Evolutionary conservation across 768 basidiomycete species (phyloP).

Genomic region (Austroboletus eburneus): DNA sequence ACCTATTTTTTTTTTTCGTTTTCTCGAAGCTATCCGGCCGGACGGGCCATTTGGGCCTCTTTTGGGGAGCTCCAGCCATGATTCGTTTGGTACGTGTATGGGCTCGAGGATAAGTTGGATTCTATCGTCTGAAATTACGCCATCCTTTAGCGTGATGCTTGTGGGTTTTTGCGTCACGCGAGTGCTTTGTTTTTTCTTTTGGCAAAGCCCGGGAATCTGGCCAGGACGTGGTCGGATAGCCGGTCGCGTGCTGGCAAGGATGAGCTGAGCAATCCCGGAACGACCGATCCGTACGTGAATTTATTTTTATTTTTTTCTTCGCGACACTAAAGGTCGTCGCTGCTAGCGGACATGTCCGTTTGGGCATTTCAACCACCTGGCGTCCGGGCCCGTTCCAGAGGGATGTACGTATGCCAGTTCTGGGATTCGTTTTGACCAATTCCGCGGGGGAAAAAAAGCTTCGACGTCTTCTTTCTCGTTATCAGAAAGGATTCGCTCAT

Average conservation of each 20-base stretch:
- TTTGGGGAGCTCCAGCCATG: background rate
- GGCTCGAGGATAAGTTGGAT: too few relatives aligned
- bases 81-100: too few relatives aligned
- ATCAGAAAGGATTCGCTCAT: too few relatives aligned
- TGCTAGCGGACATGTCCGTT: background rate
- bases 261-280: slow-evolving; percentile 3
- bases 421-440: slow-evolving; percentile 8
- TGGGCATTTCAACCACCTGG: slow-evolving; percentile 3
- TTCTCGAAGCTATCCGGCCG: slow-evolving; percentile 14
- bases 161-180: slow-evolving; percentile 18
- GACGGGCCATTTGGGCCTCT: slow-evolving; percentile 2
- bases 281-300: slow-evolving; percentile 11
- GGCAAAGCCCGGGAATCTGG: slow-evolving; percentile 9
- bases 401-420: background rate
- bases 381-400: slow-evolving; percentile 3
- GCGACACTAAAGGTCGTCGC: background rate
- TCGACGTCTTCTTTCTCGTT: too few relatives aligned
- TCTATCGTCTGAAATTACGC: slow-evolving; percentile 25
- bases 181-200: too few relatives aligned
- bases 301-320: background rate
- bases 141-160: too few relatives aligned
- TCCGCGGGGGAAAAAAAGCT: too few relatives aligned
- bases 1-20: background rate
- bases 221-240: too few relatives aligned
- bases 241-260: too few relatives aligned